Percentiles rank a stretch among this genome's conserved stretches.
Conservation (phyloP, 2,329 filamentous ascomycete species). For the Coniella lustricola region DNA sequence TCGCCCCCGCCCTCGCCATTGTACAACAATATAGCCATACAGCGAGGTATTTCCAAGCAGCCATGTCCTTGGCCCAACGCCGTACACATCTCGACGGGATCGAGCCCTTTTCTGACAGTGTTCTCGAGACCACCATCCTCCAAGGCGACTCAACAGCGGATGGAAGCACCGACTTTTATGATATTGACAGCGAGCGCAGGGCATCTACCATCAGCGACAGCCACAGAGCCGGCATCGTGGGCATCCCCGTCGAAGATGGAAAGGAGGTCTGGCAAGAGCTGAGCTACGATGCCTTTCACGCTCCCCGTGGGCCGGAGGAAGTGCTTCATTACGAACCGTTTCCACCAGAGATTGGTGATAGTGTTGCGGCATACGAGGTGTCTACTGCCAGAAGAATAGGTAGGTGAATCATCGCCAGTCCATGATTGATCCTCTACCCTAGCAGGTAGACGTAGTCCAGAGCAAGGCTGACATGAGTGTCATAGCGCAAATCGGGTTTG, state of each 20-base stretch:
- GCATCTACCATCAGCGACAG: neutral
- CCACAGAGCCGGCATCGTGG: neutral
- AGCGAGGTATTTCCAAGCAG: too few relatives aligned
- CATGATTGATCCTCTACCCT: too few relatives aligned
- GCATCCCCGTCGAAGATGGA: slow-evolving; percentile 1
- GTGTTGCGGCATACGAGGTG: slow-evolving; percentile 26
- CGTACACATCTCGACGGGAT: slow-evolving; percentile 12
- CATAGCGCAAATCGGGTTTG: slow-evolving; percentile 53
- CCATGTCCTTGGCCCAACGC: slow-evolving; percentile 15
- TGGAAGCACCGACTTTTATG: neutral
- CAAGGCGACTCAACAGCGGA: neutral
- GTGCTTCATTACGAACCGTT: slow-evolving; percentile 7
- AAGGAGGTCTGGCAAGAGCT: slow-evolving; percentile 12
- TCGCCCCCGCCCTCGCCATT: too few relatives aligned
- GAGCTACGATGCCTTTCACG: slow-evolving; percentile 13
- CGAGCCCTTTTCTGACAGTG: neutral
- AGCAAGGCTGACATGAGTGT: neutral
- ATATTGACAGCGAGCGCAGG: neutral
- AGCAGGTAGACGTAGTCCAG: too few relatives aligned
- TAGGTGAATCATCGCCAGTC: slow-evolving; percentile 16
- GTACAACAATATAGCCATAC: too few relatives aligned
- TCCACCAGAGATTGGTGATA: slow-evolving; percentile 3
- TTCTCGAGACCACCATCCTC: neutral
- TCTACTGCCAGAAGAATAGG: slow-evolving; percentile 22
- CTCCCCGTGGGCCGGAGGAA: neutral